These are phyloP conservation scores for Phragmites australis DNA, from an alignment of 176 grass and related monocot genomes.

Conservation along the genomic window DNA sequence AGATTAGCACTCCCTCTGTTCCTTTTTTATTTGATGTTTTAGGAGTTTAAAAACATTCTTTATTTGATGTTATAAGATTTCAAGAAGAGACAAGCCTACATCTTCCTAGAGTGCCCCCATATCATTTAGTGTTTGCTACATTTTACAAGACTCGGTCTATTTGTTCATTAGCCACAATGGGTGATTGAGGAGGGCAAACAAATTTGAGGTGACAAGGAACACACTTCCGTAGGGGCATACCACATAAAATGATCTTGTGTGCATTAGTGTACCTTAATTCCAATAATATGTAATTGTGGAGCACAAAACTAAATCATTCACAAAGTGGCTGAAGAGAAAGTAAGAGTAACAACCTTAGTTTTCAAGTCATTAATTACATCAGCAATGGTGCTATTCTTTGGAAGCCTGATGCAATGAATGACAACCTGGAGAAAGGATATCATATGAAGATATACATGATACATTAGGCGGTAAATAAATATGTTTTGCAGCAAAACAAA, in stretches of 20 bases:
- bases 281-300: neutral
- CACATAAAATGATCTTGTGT: neutral
- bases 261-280: constrained; percentile 7
- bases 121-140: neutral
- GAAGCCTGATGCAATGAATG: constrained; percentile 84
- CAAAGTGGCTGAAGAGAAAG: neutral
- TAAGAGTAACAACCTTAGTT: constrained; percentile 60
- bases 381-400: constrained; percentile 86
- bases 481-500: constrained; percentile 25
- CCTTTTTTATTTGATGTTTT: neutral
- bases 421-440: constrained; percentile 58
- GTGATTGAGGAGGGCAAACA: neutral
- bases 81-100: neutral
- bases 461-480: constrained; percentile 29
- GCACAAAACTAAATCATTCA: constrained; percentile 8
- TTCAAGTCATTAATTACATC: constrained; percentile 92
- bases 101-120: neutral
- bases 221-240: neutral
- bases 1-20: constrained; percentile 2
- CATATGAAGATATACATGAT: constrained; percentile 30
- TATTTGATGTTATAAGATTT: neutral
- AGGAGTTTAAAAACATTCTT: neutral
- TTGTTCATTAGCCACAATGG: neutral
- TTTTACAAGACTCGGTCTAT: neutral
- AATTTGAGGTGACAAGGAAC: neutral